These are phyloP conservation scores for Pichia kudriavzevii DNA, from an alignment of 1,139 yeast species.

Conservation along the genomic window DNA sequence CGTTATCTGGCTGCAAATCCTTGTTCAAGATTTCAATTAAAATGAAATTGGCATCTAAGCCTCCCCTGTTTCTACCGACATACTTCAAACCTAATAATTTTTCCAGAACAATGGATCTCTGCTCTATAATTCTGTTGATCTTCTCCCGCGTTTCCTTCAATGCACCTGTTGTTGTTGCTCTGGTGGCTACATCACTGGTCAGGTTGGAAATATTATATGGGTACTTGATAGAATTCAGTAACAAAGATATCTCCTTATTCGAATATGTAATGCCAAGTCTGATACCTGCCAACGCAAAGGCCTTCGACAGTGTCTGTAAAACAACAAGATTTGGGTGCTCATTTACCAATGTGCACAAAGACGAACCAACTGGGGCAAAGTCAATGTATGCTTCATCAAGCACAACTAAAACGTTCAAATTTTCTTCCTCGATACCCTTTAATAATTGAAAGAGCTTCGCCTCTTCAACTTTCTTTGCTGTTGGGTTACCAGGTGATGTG, in stretches of 20 bases:
- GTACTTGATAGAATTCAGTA: conserved; percentile 84
- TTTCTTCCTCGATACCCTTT: conserved; percentile 30
- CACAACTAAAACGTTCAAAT: conserved; percentile 74
- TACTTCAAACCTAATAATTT: conserved; percentile 49
- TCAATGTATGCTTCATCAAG: conserved; percentile 96
- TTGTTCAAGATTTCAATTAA: conserved; percentile 62
- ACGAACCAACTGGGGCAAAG: conserved; percentile 60
- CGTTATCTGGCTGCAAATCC: conserved; percentile 57
- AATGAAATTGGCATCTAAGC: conserved; percentile 79
- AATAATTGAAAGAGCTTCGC: conserved; percentile 45
- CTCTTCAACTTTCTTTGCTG: conserved; percentile 57
- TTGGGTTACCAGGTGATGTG: conserved; percentile 99
- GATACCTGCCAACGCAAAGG: conserved; percentile 94
- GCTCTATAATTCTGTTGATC: conserved; percentile 43
- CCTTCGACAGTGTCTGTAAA: conserved; percentile 84
- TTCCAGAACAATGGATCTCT: conserved; percentile 48
- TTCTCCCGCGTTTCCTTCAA: conserved; percentile 50
- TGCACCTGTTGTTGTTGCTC: conserved; percentile 61
- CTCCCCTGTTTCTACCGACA: conserved; percentile 75
- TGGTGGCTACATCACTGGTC: conserved; percentile 66
- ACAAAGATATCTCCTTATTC: conserved; percentile 47
- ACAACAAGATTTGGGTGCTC: conserved; percentile 79
- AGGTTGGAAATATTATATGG: conserved; percentile 89
- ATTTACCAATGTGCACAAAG: conserved; percentile 75
- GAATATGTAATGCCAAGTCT: conserved; percentile 79